Base-by-base conservation (phyloP, 2,329 filamentous ascomycete genomes). In the Fusarium setosum region DNA sequence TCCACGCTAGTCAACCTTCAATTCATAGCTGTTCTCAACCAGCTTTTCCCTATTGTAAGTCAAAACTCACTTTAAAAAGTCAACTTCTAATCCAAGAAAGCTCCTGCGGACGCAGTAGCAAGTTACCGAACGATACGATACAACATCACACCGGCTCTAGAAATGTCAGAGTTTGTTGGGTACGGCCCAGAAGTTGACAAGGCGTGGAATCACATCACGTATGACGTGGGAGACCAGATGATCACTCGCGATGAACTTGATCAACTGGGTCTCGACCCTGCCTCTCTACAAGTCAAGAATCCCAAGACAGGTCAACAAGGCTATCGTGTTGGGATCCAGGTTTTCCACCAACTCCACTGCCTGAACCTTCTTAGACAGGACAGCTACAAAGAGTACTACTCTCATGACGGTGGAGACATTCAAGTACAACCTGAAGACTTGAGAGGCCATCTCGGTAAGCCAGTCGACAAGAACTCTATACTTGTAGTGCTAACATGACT, bases 321-420 rank as follows among this genome's bases (percentile, higher is more conserved):
- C 1, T 89, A 88, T 67, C 80, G 86, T n/a, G 86, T 87, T 0
- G 87, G 83, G 1, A 75, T 88, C 4, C 84, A 88, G 68, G 84
- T 86, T 0, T 87, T 88, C 74, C 85, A 88, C n/a, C 67, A 70
- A 6, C 77, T 86, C 31, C 83, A 84, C 69, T 85, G 83, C 72
- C 74, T 84, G 34, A 84, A 85, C 68, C 68, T 84, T 32, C 72
- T 80, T 68, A 73, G 83, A 12, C 81, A 85, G 67, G 79, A 82
- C 9, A 81, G 81, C 4, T 83, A 84, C 68, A 82, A 79, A 57
- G 82, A 83, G 7, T 83, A 86, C 63, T 86, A 86, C 69, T 73
- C 73, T 2, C 75, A 79, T 6, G 72, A 81, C 5, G 82, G 81
- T 11, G 83, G 84, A 5, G 83, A 86, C 31, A 81, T 85, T 13